Base-by-base conservation (phyloP, 495 filamentous ascomycete species). In the Penicillium coffeae region DNA sequence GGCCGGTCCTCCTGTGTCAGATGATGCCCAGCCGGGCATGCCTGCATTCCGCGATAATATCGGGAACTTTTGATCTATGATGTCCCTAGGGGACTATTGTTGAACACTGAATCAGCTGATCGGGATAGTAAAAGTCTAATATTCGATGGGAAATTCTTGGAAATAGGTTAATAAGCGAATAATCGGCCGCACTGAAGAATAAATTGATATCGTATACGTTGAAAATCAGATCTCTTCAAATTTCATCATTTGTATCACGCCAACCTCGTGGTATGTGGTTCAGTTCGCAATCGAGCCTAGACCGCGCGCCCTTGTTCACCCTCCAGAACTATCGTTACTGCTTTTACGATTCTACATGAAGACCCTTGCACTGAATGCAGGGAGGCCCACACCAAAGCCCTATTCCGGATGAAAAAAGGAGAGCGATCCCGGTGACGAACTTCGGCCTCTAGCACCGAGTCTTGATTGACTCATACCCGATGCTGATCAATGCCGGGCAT, bases 211-310 rank as follows among this genome's bases (percentile, higher is more conserved):
- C 51, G 30, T 22, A 40, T 13, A 10, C 38, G 30, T 32, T 51
- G 9, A 8, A 3, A 19, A 42, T 41, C 22, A 5, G 10, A 10
- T 4, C 4, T 18, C 25, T 20, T 42, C 41, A 27, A 14, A 16
- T 30, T 41, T 40, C 16, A 4, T 19, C 14, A n/a, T n/a, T n/a
- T 38, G 39, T 21, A 38, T 41, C 36, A 20, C 22, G 19, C 47
- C 41, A 43, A 43, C 34, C 46, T 55, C 54, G 48, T 60, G 53
- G 48, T 46, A 50, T 40, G 45, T 43, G 33, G 59, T 47, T 48
- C 42, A 13, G 14, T 63, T 63, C 44, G 7, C n/a, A 63, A 63
- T 18, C 25, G 18, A 34, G 35, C 52, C 30, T 10, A 34, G 25
- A 21, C 54, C 22, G 39, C 37, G 35, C 56, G 44, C 16, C 49